Percentiles rank a stretch among this genome's conserved stretches.
phyloP scores from a whole-genome alignment of 2,329 filamentous ascomycete species.

The Aspergillus texensis region DNA sequence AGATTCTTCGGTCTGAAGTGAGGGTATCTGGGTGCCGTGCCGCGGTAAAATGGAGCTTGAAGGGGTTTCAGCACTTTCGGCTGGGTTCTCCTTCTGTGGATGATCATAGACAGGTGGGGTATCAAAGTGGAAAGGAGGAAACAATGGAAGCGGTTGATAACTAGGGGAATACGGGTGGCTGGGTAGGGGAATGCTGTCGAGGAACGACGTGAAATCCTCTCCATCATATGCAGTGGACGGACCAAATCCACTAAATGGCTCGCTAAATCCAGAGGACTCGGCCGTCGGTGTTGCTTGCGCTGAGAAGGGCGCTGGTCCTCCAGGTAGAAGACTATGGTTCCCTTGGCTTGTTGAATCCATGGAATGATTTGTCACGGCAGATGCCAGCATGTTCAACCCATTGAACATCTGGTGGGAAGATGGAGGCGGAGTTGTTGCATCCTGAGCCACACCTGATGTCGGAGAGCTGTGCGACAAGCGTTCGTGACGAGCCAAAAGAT shows the following conservation, averaged over 20 bases:
- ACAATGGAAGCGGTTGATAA: slow-evolving; percentile 37
- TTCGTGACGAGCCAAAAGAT: slow-evolving; percentile 36
- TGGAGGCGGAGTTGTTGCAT: slow-evolving; percentile 13
- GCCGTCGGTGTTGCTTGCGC: slow-evolving; percentile 13
- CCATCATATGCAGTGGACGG: slow-evolving; percentile 27
- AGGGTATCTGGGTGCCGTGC: slow-evolving; percentile 36
- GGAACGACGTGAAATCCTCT: slow-evolving; percentile 38
- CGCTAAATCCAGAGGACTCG: slow-evolving; percentile 23
- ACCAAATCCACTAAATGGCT: slow-evolving; percentile 29
- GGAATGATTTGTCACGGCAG: slow-evolving; percentile 28
- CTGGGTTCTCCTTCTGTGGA: slow-evolving; percentile 15
- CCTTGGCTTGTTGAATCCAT: slow-evolving; percentile 12
- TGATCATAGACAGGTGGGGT: slow-evolving; percentile 28
- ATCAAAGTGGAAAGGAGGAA: slow-evolving; percentile 31
- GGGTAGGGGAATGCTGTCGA: slow-evolving; percentile 37
- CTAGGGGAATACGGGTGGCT: slow-evolving; percentile 37
- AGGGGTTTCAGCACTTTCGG: slow-evolving; percentile 23
- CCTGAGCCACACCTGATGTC: slow-evolving; percentile 12
- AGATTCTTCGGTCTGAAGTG: slow-evolving; percentile 35
- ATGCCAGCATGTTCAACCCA: slow-evolving; percentile 32
- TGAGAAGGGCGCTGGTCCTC: slow-evolving; percentile 15
- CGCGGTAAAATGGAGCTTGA: slow-evolving; percentile 36
- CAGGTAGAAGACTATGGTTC: slow-evolving; percentile 11
- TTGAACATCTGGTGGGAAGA: slow-evolving; percentile 27
- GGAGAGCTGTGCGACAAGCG: slow-evolving; percentile 30